Base-by-base conservation (phyloP, 108 stramenopile genomes). In the Schizochytrium sp. region DNA sequence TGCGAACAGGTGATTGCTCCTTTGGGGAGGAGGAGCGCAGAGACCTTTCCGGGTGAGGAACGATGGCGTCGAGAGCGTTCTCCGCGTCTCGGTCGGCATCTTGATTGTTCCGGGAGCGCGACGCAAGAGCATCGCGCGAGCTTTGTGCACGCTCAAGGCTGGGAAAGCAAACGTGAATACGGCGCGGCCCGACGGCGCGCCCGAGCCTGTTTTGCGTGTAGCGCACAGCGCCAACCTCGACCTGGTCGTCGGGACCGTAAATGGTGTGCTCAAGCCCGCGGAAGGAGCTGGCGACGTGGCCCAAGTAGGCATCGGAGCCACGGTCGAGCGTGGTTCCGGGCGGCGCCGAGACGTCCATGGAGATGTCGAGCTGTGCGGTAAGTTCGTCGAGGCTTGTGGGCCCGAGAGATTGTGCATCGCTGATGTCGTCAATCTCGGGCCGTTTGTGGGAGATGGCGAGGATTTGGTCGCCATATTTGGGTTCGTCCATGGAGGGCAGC, bases 201-300 rank as follows among this genome's bases (percentile, higher is more conserved):
- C 76, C 76, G 45, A 83, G 18, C 25, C 76, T 47, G 76, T 83
- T 83, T 23, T 83, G 76, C 76, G 76, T 83, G 76, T 83, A 83
- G 25, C 76, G 76, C 48, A 83, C 51, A 12, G 76, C 76, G 19
- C 76, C 76, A 45, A 83, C 16, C 23, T 83, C 76, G 19, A 47
- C 12, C 16, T 16, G 25, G 51, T 53, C 76, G 51, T 53, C 51
- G 48, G 45, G 6, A 12, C 76, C 76, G 28, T 53, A 47, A 3
- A 83, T 53, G 28, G 76, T 83, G 51, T 83, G 76, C 28, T 83
- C 76, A 1, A 83, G 76, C 43, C 76, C 76, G n/a, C 48, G 19
- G 18, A 83, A 34, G 48, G 76, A 83, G 76, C 76, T 83, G 76
- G 45, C 45, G 76, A 83, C 48, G 5, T 47, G 51, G 23, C 76